Percentiles rank a stretch among this genome's conserved stretches.
phyloP scores from a whole-genome alignment of 768 basidiomycete genomes.

The Russula dissimulans region DNA sequence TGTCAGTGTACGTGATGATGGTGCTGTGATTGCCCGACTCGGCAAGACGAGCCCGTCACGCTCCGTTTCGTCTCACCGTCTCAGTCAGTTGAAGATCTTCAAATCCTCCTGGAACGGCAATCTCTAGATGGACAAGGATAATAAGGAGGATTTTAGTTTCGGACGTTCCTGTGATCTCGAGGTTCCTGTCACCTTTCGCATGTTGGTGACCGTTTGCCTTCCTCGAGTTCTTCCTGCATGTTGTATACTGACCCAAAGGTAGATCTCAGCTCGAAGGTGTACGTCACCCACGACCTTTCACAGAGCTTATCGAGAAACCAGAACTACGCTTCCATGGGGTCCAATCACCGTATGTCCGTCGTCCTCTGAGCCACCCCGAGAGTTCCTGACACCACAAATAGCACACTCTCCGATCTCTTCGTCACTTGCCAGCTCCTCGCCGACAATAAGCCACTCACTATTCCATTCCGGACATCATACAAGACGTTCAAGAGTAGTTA shows the following conservation, averaged over 20 bases:
- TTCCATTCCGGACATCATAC: constrained; percentile 86
- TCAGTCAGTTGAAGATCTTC: too few relatives aligned
- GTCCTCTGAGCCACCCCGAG: not conserved
- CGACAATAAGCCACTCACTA: constrained; percentile 88
- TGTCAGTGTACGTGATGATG: too few relatives aligned
- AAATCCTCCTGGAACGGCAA: too few relatives aligned
- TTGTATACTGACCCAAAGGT: not conserved
- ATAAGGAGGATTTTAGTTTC: constrained; percentile 86
- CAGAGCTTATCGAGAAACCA: constrained; percentile 75
- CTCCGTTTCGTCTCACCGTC: too few relatives aligned
- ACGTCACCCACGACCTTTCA: constrained; percentile 59
- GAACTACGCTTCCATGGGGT: constrained; percentile 80
- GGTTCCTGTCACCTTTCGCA: constrained; percentile 76
- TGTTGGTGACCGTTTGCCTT: constrained; percentile 36
- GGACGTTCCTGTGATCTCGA: constrained; percentile 86
- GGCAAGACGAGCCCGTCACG: too few relatives aligned
- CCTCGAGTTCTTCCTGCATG: not conserved
- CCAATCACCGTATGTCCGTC: constrained; percentile 56
- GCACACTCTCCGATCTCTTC: constrained; percentile 85
- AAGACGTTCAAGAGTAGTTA: constrained; percentile 84
- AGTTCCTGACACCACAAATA: constrained; percentile 26
- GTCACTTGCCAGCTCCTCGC: constrained; percentile 88
- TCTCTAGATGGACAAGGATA: constrained; percentile 44
- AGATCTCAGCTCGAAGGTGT: constrained; percentile 84
- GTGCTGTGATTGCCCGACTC: too few relatives aligned